Base-by-base conservation (phyloP, 1,284 basidiomycete genomes). In the Boletus subluridellus region DNA sequence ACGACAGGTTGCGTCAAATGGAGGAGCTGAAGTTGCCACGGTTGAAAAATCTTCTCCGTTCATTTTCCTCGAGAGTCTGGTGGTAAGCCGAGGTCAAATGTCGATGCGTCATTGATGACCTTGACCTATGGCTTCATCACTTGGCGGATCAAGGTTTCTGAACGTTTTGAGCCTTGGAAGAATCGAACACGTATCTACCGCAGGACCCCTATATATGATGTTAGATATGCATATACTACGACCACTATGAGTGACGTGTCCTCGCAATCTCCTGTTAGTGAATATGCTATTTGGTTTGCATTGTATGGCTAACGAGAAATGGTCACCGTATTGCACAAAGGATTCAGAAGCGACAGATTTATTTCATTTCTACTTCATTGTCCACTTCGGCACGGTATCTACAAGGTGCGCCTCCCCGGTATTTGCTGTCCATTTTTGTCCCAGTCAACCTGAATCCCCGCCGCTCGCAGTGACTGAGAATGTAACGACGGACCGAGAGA, bases 1-100 rank as follows among this genome's bases (percentile, higher is more conserved):
- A 65, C 7, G 35, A 54, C 15, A 49, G 5, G 35, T 17, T 63
- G 8, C 53, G 38, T n/a, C 60, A 65, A 30, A 60, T 67, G 65
- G 46, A 63, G 10, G 38, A 52, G 34, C 28, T 67, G n/a, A 65
- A 50, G 38, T 14, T 60, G 28, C 14, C 64, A 1, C 26, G 44
- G 52, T 26, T 52, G 5, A 45, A 26, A 41, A 8, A 12, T 11
- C 2, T 63, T 30, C 9, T 4, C 3, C 62, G 65, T 21, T 42
- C 51, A 24, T 17, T 61, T 28, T 2, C n/a, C n/a, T n/a, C n/a
- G n/a, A n/a, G 32, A 42, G 17, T 32, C 1, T 44, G 37, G 46
- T 4, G 32, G 59, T 61, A 42, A 45, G 52, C 24, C 4, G 28
- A 9, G 8, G 9, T n/a, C 7, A 45, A 11, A 54, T 46, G 32